A percentile compares a stretch with the other conserved stretches of the same genome.
These are phyloP conservation scores for Lipomyces mesembrius DNA, from an alignment of 805 yeast genomes.

Conservation along the genomic window DNA sequence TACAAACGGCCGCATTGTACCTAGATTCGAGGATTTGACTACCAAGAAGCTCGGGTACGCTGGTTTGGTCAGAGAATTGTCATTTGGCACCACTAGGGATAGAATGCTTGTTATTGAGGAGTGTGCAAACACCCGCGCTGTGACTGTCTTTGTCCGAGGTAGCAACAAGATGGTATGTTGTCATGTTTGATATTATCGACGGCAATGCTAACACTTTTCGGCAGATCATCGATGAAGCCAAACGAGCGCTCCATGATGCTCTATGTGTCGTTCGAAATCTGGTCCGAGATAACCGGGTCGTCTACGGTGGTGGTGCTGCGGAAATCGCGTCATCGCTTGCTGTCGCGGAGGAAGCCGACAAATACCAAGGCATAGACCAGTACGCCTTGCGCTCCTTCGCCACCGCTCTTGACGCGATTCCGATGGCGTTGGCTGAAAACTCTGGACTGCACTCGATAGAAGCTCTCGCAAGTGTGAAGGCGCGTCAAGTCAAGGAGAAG, in stretches of 20 bases:
- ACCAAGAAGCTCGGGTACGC: conserved; percentile 85
- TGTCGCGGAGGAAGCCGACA: conserved; percentile 88
- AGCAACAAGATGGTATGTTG: conserved; percentile 79
- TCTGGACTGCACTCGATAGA: conserved; percentile 95
- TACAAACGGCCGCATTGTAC: conserved; percentile 95
- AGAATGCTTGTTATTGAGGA: conserved; percentile 95
- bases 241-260: conserved; percentile 95
- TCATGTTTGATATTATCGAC: not conserved
- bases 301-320: conserved; percentile 99
- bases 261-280: conserved; percentile 96
- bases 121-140: conserved; percentile 83
- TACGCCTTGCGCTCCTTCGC: conserved; percentile 97
- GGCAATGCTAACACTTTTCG: not conserved
- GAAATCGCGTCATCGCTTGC: conserved; percentile 93
- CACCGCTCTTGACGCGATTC: conserved; percentile 85
- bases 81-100: conserved; percentile 95
- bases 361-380: conserved; percentile 93
- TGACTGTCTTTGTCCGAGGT: conserved; percentile 91
- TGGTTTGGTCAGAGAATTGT: conserved; percentile 81
- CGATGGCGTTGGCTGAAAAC: conserved; percentile 95
- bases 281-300: conserved; percentile 87
- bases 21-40: conserved; percentile 90
- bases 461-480: conserved; percentile 78
- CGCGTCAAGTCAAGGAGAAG: conserved; percentile 78
- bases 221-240: conserved; percentile 86